These are phyloP conservation scores for Aspergillus carbonarius DNA, from an alignment of 2,329 filamentous ascomycete species.

Conservation along the genomic window DNA sequence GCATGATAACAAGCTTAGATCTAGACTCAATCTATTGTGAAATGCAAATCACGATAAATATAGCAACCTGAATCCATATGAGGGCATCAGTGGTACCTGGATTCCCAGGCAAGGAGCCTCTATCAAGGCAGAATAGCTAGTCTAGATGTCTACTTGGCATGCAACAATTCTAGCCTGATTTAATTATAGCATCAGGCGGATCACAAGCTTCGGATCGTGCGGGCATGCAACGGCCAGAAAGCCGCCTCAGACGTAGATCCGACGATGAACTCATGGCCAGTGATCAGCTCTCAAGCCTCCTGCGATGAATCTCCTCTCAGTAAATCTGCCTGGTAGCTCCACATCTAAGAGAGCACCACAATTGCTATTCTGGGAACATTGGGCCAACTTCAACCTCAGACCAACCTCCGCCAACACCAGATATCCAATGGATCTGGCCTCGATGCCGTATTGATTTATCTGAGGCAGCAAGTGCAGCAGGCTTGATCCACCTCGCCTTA, in stretches of 20 bases:
- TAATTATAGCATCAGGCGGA: not conserved
- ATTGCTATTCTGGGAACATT: constrained; percentile 8
- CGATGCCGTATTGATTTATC: not conserved
- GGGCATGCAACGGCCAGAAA: not conserved
- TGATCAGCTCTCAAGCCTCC: not conserved
- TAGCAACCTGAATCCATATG: too few species aligned
- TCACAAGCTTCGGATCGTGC: not conserved
- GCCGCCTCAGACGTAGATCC: not conserved
- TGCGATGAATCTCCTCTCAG: not conserved
- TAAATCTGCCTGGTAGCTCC: not conserved
- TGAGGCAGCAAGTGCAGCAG: not conserved
- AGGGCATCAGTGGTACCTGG: too few species aligned
- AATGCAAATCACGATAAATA: too few species aligned
- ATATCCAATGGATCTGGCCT: not conserved
- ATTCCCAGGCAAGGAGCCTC: too few species aligned
- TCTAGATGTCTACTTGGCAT: not conserved
- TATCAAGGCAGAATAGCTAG: too few species aligned
- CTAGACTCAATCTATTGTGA: too few species aligned
- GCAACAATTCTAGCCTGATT: not conserved
- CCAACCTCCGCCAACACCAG: not conserved
- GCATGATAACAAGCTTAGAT: too few species aligned
- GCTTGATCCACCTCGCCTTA: not conserved
- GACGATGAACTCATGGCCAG: not conserved
- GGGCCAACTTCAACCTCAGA: not conserved
- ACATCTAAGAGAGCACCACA: not conserved